Evolutionary conservation across 1,139 yeast genomes (phyloP).

Genomic region (Kazachstania sp.): DNA sequence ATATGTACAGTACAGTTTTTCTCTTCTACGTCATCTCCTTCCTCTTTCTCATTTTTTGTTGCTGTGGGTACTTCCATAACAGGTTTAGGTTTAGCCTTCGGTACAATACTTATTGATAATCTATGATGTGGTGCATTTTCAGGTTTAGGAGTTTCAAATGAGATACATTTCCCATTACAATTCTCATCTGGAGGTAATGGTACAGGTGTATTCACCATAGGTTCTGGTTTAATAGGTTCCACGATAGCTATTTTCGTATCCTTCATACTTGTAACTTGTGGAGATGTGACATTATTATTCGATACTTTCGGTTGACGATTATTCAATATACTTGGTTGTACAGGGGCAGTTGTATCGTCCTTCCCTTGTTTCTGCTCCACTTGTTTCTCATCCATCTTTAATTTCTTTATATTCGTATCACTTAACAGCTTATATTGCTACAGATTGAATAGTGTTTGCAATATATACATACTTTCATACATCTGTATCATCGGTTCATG

Average conservation of each 20-base stretch:
- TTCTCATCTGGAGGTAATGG: background rate
- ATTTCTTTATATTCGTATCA: background rate
- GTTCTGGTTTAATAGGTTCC: background rate
- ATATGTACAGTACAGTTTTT: conserved; percentile 29
- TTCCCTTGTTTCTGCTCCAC: background rate
- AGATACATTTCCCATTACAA: conserved; percentile 10
- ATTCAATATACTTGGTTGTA: background rate
- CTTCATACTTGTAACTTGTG: background rate
- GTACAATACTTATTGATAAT: conserved; percentile 39
- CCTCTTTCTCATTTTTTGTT: background rate
- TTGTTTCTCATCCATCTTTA: background rate
- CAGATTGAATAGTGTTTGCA: too few relatives aligned
- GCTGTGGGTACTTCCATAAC: background rate
- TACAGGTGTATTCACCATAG: background rate
- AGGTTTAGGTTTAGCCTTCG: conserved; percentile 7
- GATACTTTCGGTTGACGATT: background rate
- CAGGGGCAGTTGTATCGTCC: background rate
- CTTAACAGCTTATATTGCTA: too few relatives aligned
- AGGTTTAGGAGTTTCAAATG: conserved; percentile 23
- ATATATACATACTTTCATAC: too few relatives aligned
- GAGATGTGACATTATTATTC: background rate
- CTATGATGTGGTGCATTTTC: conserved; percentile 34
- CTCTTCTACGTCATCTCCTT: conserved; percentile 12
- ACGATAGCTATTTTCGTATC: background rate
- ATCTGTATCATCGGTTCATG: too few relatives aligned